Evolutionary conservation across 148 eudicot species (phyloP).

Genomic region (Tetragonia tetragonoides): DNA sequence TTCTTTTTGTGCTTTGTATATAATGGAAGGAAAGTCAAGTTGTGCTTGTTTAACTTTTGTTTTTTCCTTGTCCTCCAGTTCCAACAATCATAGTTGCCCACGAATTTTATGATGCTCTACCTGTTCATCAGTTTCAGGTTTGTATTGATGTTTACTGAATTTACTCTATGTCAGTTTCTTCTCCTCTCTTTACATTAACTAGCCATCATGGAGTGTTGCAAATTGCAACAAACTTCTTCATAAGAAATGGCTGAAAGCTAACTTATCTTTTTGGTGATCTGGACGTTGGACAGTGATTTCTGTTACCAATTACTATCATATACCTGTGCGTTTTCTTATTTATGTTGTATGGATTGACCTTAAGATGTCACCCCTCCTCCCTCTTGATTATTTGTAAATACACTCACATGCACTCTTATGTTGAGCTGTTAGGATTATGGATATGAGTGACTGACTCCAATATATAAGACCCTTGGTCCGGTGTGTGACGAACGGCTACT

Average conservation of each 20-base stretch:
- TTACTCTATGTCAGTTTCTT: neutral
- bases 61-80: conserved; percentile 41
- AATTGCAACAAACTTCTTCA: neutral
- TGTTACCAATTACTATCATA: neutral
- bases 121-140: conserved; percentile 98
- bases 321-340: neutral
- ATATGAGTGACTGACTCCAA: no score
- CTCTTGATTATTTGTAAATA: neutral
- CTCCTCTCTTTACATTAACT: neutral
- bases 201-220: neutral
- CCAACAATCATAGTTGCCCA: conserved; percentile 89
- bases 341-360: neutral
- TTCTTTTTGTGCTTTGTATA: neutral
- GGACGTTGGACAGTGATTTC: neutral
- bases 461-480: no score
- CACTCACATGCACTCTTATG: neutral
- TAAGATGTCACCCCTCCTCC: neutral
- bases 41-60: conserved; percentile 9
- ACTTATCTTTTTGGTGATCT: neutral
- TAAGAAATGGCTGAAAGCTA: neutral
- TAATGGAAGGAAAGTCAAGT: neutral
- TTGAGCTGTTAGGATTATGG: no score
- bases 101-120: conserved; percentile 92
- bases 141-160: conserved; percentile 7
- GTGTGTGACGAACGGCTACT: no score